Conservation (phyloP, 352 stramenopile species). For the Pythium monospermum region DNA sequence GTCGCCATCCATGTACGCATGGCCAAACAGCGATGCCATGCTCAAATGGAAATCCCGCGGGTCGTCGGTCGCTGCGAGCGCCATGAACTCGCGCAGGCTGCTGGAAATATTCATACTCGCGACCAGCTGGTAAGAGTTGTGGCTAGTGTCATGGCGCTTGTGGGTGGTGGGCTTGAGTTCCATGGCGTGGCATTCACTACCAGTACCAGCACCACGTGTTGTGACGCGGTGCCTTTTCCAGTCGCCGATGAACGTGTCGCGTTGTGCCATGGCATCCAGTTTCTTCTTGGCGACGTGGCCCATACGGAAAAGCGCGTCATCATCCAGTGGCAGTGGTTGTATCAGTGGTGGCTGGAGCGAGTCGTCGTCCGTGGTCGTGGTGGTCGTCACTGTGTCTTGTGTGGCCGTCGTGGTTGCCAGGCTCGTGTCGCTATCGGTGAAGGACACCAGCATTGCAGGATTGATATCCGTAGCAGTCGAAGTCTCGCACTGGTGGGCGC, state of each 20-base stretch:
- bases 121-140: slow-evolving; percentile 55
- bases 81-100: slow-evolving; percentile 55
- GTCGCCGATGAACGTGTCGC: slow-evolving; percentile 36
- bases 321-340: slow-evolving; percentile 19
- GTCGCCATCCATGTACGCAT: slow-evolving; percentile 53
- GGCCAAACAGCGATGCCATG: slow-evolving; percentile 61
- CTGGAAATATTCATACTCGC: slow-evolving; percentile 54
- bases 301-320: slow-evolving; percentile 26
- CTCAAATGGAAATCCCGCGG: slow-evolving; percentile 47
- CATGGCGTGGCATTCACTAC: slow-evolving; percentile 45
- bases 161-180: no score
- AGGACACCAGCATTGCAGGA: no score
- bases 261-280: slow-evolving; percentile 38
- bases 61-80: slow-evolving; percentile 44
- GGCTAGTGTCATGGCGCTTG: slow-evolving; percentile 2
- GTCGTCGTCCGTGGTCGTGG: background rate
- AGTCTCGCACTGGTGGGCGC: no score
- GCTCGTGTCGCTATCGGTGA: background rate
- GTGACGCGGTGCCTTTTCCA: slow-evolving; percentile 28
- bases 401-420: slow-evolving; percentile 7
- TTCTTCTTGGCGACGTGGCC: slow-evolving; percentile 38
- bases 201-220: no score
- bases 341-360: no score
- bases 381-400: background rate
- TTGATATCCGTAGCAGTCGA: no score